These are phyloP conservation scores for Oenanthe sinensis DNA, from an alignment of 129 eudicot genomes.

Conservation along the genomic window DNA sequence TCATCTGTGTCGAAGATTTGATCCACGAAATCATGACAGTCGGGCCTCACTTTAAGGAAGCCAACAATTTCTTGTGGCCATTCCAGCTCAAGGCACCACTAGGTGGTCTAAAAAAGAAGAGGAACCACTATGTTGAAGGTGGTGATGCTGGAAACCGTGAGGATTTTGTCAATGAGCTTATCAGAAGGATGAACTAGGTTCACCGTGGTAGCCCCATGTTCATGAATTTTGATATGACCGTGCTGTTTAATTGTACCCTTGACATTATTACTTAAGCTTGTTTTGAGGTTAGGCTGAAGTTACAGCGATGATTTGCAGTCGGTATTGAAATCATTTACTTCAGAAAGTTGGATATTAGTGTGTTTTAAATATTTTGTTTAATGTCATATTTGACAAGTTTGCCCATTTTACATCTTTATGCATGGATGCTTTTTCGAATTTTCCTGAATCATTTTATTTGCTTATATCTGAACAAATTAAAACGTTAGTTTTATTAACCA, in stretches of 20 bases:
- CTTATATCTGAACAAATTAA: no score
- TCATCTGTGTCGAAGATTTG: slow-evolving; percentile 64
- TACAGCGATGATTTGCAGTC: background rate
- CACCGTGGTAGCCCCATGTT: background rate
- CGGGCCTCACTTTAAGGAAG: slow-evolving; percentile 76
- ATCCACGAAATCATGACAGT: slow-evolving; percentile 71
- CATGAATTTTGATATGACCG: background rate
- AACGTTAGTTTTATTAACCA: no score
- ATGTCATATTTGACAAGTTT: background rate
- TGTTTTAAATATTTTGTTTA: background rate
- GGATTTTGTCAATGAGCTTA: slow-evolving; percentile 60
- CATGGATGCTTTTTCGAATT: background rate
- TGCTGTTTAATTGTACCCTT: background rate
- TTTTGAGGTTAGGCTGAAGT: background rate
- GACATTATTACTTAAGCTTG: background rate
- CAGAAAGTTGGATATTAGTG: background rate
- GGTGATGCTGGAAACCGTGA: slow-evolving; percentile 90
- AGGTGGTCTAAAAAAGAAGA: slow-evolving; percentile 72
- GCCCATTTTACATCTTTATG: background rate
- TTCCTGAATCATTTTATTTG: no score
- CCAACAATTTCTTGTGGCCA: slow-evolving; percentile 83
- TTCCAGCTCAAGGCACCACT: slow-evolving; percentile 73
- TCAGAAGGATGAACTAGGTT: slow-evolving; percentile 66
- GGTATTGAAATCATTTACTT: no score
- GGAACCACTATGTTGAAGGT: slow-evolving; percentile 79